Evolutionary conservation across 2,329 filamentous ascomycete genomes (phyloP), one percentile per base, ranked within the genome.

Genomic region (Phyllosticta paracitricarpa): DNA sequence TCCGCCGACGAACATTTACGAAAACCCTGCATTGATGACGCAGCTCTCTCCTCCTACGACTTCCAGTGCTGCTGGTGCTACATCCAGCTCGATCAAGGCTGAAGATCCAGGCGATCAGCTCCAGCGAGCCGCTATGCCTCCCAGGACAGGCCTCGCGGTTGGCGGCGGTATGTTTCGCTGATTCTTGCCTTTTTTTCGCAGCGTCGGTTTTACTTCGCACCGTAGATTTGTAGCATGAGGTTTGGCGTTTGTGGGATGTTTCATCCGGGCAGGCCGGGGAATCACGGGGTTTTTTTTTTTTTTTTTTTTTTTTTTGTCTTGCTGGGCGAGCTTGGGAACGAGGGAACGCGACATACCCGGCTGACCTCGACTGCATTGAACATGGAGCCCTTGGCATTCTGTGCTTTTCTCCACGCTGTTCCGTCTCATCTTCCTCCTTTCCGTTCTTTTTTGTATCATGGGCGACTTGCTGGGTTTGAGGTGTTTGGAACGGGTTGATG

Each of bases 81-180:
- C 28, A 30, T 30, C 28, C 28, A 30, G 9, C 28, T 30, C 28
- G 7, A 57, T 61, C 54, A 61, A 61, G 26, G 59, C 55, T 24
- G 59, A 61, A 22, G 59, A 61, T 24, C 53, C 59, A 17, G 59
- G 53, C 10, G 59, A 61, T 35, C 59, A 61, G 26, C 54, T 61
- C 8, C 59, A 61, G 22, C 59, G 59, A n/a, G 59, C 59, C 19
- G 54, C 59, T 17, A 54, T 61, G 28, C 12, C 59, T 26, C 59
- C 56, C 35, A 35, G 54, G 24, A 53, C 59, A n/a, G 59, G 59
- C 12, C 19, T 54, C 19, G 17, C 53, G 4, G 59, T 61, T 19
- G 59, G 57, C 28, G 57, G 59, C 2, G 54, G 59, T 2, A 54
- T 61, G 8, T 61, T 61, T 22, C 33, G 58, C 35, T 60, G 35